These are phyloP conservation scores for Magnolia officinalis DNA, from an alignment of 164 flowering plant species.

Conservation along the genomic window DNA sequence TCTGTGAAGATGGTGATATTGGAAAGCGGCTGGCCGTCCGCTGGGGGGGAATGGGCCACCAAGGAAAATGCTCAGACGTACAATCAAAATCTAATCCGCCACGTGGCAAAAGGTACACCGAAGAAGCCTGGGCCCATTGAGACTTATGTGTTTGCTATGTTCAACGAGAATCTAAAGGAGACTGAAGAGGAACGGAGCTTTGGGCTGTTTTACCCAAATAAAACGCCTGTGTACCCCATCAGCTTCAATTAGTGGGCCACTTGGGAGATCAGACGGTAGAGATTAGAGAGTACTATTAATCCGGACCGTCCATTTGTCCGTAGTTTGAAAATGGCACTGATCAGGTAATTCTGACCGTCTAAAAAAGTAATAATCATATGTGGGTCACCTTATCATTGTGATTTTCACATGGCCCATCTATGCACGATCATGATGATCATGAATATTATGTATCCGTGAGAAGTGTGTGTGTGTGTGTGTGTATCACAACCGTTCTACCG, in stretches of 20 bases:
- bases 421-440: too few relatives aligned
- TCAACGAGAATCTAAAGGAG: slow-evolving; percentile 17
- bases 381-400: too few relatives aligned
- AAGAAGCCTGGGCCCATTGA: slow-evolving; percentile 9
- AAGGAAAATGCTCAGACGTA: slow-evolving; percentile 13
- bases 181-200: slow-evolving; percentile 5
- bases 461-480: too few relatives aligned
- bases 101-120: slow-evolving; percentile 14
- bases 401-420: too few relatives aligned
- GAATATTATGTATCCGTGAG: too few relatives aligned
- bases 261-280: neutral
- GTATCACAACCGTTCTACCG: too few relatives aligned
- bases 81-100: slow-evolving; percentile 11
- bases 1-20: slow-evolving; percentile 8
- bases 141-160: slow-evolving; percentile 18
- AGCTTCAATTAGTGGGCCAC: neutral
- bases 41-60: slow-evolving; percentile 3
- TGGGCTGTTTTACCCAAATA: slow-evolving; percentile 19
- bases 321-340: too few relatives aligned
- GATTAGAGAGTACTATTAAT: too few relatives aligned
- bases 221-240: slow-evolving; percentile 9
- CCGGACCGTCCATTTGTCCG: too few relatives aligned
- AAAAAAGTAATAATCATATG: too few relatives aligned
- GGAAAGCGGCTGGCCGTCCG: slow-evolving; percentile 22
- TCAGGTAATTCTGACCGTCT: too few relatives aligned